These are phyloP conservation scores for Rhodotorula taiwanensis DNA, from an alignment of 768 basidiomycete species.

Conservation along the genomic window DNA sequence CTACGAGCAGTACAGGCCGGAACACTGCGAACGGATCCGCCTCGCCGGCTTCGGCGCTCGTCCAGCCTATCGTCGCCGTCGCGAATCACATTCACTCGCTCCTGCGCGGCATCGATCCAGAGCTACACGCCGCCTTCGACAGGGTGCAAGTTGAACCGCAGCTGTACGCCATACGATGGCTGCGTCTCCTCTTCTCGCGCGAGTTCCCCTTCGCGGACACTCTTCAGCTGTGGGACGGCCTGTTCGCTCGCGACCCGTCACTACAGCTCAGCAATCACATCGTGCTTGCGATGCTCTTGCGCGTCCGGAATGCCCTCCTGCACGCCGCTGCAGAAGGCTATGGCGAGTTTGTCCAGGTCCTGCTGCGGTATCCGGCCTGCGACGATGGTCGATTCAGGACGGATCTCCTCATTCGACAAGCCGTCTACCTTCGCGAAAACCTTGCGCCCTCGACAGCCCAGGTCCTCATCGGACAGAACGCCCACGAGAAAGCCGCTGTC, in stretches of 20 bases:
- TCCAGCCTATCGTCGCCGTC: conserved; percentile 70
- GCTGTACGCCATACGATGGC: conserved; percentile 96
- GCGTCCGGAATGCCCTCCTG: conserved; percentile 64
- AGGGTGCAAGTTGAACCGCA: conserved; percentile 84
- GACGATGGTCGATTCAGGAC: conserved; percentile 50
- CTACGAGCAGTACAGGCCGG: background rate
- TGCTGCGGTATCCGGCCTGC: conserved; percentile 76
- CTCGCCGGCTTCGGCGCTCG: conserved; percentile 6
- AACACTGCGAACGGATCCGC: no score
- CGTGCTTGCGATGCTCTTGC: conserved; percentile 88
- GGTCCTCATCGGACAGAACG: conserved; percentile 29
- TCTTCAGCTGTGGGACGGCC: conserved; percentile 88
- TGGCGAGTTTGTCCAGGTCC: conserved; percentile 68
- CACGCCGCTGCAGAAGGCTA: conserved; percentile 72
- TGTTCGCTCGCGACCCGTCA: conserved; percentile 78
- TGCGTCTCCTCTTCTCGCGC: conserved; percentile 83
- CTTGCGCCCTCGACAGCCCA: conserved; percentile 19
- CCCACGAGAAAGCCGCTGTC: conserved; percentile 6
- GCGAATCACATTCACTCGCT: conserved; percentile 74
- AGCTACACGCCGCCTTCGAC: conserved; percentile 67
- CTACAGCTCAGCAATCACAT: conserved; percentile 75
- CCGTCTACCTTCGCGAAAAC: conserved; percentile 51
- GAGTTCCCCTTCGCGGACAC: conserved; percentile 76
- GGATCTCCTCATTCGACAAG: conserved; percentile 72
- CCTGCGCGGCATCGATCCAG: conserved; percentile 70